These are phyloP conservation scores for Violaceomyces palustris DNA, from an alignment of 1,284 basidiomycete genomes.

Conservation along the genomic window DNA sequence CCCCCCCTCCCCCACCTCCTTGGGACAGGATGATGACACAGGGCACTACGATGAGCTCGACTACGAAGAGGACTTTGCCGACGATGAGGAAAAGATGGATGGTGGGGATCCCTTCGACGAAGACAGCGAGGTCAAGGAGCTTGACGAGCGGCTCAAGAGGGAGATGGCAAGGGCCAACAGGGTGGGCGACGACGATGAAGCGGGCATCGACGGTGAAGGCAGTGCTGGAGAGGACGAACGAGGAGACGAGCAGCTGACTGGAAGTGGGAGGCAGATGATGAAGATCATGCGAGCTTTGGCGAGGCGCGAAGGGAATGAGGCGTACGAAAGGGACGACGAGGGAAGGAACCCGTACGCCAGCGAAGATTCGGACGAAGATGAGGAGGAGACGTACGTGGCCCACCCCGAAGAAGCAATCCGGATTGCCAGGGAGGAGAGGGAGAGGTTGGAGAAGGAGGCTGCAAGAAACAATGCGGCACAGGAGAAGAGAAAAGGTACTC, in stretches of 20 bases:
- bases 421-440: slow-evolving; percentile 47
- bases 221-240: slow-evolving; percentile 27
- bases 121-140: slow-evolving; percentile 46
- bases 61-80: slow-evolving; percentile 50
- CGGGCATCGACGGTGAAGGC: slow-evolving; percentile 19
- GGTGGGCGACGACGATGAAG: slow-evolving; percentile 32
- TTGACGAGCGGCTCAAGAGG: slow-evolving; percentile 48
- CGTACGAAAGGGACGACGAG: slow-evolving; percentile 49
- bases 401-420: slow-evolving; percentile 50
- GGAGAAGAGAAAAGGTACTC: too few relatives aligned
- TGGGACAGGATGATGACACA: slow-evolving; percentile 12
- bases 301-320: slow-evolving; percentile 45
- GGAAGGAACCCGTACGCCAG: slow-evolving; percentile 46
- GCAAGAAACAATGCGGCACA: slow-evolving; percentile 22
- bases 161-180: slow-evolving; percentile 50
- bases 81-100: slow-evolving; percentile 45
- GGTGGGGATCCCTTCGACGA: slow-evolving; percentile 32
- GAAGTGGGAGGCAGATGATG: slow-evolving; percentile 51
- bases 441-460: slow-evolving; percentile 28
- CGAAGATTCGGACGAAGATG: slow-evolving; percentile 47
- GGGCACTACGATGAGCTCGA: slow-evolving; percentile 47
- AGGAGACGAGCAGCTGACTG: slow-evolving; percentile 41
- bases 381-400: slow-evolving; percentile 43
- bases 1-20: too few relatives aligned
- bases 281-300: slow-evolving; percentile 51